Evolutionary conservation across 768 basidiomycete species (phyloP).

Genomic region (Russula sp.): DNA sequence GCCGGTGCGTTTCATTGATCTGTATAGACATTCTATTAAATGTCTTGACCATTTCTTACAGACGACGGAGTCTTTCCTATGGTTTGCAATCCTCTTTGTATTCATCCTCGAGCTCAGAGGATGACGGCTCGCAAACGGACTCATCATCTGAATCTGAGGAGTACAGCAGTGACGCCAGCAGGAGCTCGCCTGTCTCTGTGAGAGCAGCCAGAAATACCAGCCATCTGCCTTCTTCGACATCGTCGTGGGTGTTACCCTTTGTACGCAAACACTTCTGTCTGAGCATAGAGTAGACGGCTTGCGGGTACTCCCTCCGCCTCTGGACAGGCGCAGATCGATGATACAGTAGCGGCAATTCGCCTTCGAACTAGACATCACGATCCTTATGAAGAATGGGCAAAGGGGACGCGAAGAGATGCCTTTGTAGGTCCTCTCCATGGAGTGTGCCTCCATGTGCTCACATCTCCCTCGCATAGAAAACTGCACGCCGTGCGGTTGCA

Average conservation of each 20-base stretch:
- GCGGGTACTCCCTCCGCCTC: not conserved
- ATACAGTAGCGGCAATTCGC: slow-evolving; percentile 41
- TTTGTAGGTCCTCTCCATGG: slow-evolving; percentile 29
- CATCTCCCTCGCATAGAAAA: slow-evolving; percentile 26
- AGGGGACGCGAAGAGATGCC: slow-evolving; percentile 39
- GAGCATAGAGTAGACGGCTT: not conserved
- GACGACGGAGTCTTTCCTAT: slow-evolving; percentile 15
- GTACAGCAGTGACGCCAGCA: slow-evolving; percentile 6
- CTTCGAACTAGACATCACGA: slow-evolving; percentile 38
- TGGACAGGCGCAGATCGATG: slow-evolving; percentile 34
- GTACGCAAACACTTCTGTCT: not conserved
- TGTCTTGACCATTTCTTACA: not conserved
- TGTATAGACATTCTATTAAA: not conserved
- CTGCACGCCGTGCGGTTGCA: slow-evolving; percentile 31
- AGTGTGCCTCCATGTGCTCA: not conserved
- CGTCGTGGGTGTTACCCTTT: slow-evolving; percentile 7
- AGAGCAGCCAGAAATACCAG: not conserved
- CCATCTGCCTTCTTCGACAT: not conserved
- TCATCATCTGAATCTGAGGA: slow-evolving; percentile 9
- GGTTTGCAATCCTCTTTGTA: slow-evolving; percentile 13
- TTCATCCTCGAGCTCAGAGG: slow-evolving; percentile 7
- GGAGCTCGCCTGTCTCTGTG: not conserved
- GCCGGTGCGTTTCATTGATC: slow-evolving; percentile 2
- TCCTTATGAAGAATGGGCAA: slow-evolving; percentile 47
- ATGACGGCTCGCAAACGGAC: not conserved